Conservation (phyloP, 176 grass and related monocot species). For the Stipa capillata region DNA sequence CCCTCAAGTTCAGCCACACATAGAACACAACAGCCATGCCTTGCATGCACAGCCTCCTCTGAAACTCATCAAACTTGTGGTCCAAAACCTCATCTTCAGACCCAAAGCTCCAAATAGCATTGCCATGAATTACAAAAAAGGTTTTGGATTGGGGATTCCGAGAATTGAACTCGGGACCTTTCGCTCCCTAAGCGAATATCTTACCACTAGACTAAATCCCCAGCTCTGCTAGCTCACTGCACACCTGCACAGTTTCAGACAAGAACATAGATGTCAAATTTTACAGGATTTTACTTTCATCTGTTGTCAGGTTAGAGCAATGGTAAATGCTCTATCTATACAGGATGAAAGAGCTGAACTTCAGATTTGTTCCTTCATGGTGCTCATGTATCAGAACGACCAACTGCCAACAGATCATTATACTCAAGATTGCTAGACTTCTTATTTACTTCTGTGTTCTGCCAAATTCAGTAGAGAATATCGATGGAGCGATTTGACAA, state of each 20-base stretch:
- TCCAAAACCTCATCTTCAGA: slow-evolving; percentile 15
- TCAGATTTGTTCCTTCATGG: neutral
- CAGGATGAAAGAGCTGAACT: neutral
- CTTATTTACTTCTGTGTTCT: neutral
- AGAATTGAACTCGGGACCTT: neutral
- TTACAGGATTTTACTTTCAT: neutral
- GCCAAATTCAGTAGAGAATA: neutral
- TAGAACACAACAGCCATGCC: neutral
- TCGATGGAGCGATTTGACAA: neutral
- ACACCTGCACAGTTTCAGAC: neutral
- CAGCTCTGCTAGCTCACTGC: neutral
- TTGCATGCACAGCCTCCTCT: neutral
- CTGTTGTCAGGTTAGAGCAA: neutral
- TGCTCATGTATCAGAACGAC: neutral
- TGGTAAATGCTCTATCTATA: neutral
- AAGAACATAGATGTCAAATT: neutral
- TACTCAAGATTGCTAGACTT: neutral
- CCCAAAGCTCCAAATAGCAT: neutral
- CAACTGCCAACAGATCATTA: neutral
- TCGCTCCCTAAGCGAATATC: slow-evolving; percentile 36
- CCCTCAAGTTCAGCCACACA: neutral
- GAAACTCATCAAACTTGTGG: neutral
- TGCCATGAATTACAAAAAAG: neutral
- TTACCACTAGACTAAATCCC: slow-evolving; percentile 43
- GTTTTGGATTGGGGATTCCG: slow-evolving; percentile 8